A percentile compares a stretch with the other conserved stretches of the same genome.
Evolutionary conservation across 768 basidiomycete species (phyloP).

Genomic region (Rubroboletus satanas): DNA sequence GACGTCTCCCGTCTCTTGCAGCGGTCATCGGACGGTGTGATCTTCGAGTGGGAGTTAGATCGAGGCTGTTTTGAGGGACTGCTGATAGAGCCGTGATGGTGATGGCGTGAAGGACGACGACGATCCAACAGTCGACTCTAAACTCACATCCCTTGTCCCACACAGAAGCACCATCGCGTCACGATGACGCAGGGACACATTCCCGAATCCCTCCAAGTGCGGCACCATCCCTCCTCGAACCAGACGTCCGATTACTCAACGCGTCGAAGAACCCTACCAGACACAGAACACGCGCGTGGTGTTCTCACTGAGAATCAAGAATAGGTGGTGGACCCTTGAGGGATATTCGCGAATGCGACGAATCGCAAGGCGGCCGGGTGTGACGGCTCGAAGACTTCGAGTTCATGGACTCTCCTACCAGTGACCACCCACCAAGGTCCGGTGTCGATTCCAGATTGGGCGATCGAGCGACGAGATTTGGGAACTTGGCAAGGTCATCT

Average conservation of each 20-base stretch:
- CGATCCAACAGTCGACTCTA: not conserved
- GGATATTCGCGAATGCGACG: constrained; percentile 5
- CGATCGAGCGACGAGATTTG: constrained; percentile 2
- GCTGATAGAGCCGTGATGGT: not conserved
- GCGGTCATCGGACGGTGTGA: not conserved
- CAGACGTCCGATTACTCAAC: not conserved
- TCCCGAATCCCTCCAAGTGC: not conserved
- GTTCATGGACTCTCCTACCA: not conserved
- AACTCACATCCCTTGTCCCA: not conserved
- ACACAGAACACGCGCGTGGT: not conserved
- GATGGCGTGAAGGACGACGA: not conserved
- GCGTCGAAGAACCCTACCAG: not conserved
- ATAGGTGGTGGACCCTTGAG: not conserved
- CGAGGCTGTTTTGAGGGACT: not conserved
- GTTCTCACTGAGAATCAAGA: not conserved
- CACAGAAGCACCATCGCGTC: not conserved
- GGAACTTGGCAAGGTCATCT: not conserved
- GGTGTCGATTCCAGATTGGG: constrained; percentile 1
- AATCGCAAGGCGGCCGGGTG: not conserved
- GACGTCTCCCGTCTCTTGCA: not conserved
- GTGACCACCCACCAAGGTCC: not conserved
- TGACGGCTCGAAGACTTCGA: not conserved
- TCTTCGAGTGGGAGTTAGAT: not conserved
- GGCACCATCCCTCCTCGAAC: not conserved
- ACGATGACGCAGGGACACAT: not conserved